A percentile compares a stretch with the other conserved stretches of the same genome.
phyloP scores from a whole-genome alignment of 116 monocot species.

The Dioscorea cayenensis region DNA sequence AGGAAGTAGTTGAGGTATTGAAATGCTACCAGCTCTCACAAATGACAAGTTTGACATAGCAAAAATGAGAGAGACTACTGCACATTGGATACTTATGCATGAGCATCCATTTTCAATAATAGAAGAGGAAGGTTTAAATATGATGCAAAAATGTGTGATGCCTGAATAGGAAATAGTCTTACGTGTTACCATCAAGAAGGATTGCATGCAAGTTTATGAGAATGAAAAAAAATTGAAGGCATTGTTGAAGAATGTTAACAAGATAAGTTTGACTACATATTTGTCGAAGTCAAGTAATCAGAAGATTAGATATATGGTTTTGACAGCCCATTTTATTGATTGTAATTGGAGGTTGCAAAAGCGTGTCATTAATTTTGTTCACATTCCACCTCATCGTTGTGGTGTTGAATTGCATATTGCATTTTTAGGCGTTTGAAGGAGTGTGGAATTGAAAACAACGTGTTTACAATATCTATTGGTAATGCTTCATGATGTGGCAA shows the following conservation, averaged over 20 bases:
- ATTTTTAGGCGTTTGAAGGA: background rate
- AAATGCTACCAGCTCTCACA: background rate
- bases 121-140: background rate
- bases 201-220: no score
- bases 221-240: background rate
- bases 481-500: background rate
- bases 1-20: background rate
- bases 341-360: background rate
- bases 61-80: background rate
- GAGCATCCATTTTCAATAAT: background rate
- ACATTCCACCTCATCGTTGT: background rate
- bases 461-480: background rate
- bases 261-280: background rate
- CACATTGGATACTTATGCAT: background rate
- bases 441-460: background rate
- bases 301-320: background rate
- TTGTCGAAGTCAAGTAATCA: background rate
- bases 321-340: background rate
- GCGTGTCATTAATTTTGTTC: background rate
- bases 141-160: background rate
- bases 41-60: background rate
- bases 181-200: background rate
- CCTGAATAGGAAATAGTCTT: background rate
- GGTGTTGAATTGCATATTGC: background rate
- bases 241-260: background rate